Percentiles rank a stretch among this genome's conserved stretches.
phyloP scores from a whole-genome alignment of 352 stramenopile genomes.

The Phytopythium ostracodes region DNA sequence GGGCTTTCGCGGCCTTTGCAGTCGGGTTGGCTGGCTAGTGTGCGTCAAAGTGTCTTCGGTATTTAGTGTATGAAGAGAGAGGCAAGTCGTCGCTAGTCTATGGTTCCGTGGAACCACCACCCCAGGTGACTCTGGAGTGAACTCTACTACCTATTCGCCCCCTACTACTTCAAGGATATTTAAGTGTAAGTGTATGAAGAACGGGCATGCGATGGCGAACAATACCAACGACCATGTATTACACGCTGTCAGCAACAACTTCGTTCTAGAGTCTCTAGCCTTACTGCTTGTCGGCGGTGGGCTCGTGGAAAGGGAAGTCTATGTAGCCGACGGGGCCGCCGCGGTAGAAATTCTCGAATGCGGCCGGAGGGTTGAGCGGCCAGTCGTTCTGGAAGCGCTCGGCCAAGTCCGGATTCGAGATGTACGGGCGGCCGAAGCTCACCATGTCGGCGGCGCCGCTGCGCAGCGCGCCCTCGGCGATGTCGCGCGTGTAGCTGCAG shows the following conservation, averaged over 20 bases:
- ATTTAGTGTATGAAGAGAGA: no score
- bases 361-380: conserved; percentile 11
- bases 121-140: no score
- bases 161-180: no score
- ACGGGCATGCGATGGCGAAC: no score
- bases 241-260: not conserved
- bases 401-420: conserved; percentile 40
- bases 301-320: conserved; percentile 16
- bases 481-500: conserved; percentile 32
- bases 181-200: no score
- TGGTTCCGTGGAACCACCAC: no score
- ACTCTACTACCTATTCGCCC: no score
- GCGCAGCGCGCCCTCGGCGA: conserved; percentile 23
- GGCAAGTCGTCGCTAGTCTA: no score
- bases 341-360: conserved; percentile 22
- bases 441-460: conserved; percentile 26
- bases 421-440: conserved; percentile 34
- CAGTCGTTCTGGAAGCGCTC: conserved; percentile 21
- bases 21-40: no score
- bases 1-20: no score
- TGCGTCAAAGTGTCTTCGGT: no score
- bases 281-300: conserved; percentile 13
- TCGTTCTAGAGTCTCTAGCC: no score
- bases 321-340: conserved; percentile 20
- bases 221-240: not conserved